These are phyloP conservation scores for Suillus spraguei DNA, from an alignment of 768 basidiomycete species.

Conservation along the genomic window DNA sequence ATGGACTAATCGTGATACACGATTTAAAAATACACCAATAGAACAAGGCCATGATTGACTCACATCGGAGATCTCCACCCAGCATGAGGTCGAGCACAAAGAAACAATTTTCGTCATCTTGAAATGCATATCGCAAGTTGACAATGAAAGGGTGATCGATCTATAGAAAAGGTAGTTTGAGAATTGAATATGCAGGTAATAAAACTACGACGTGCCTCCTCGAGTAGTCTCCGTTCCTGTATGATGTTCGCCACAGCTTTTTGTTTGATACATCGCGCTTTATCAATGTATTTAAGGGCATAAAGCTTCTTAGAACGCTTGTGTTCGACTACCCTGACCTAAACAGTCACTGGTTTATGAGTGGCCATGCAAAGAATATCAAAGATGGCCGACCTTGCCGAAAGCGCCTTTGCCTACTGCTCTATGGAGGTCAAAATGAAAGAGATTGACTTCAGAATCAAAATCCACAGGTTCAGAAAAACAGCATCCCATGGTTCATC, in stretches of 20 bases:
- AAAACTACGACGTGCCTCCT: conserved; percentile 65
- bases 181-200: conserved; percentile 14
- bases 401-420: conserved; percentile 98
- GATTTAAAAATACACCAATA: conserved; percentile 1
- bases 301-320: conserved; percentile 90
- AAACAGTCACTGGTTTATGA: conserved; percentile 14
- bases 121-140: conserved; percentile 93
- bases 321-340: conserved; percentile 98
- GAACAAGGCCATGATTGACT: conserved; percentile 34
- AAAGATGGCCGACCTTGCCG: conserved; percentile 72
- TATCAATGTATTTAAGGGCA: conserved; percentile 98
- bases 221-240: conserved; percentile 88
- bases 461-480: conserved; percentile 84
- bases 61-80: conserved; percentile 91
- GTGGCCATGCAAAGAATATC: conserved; percentile 7
- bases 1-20: conserved; percentile 59
- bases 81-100: conserved; percentile 97
- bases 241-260: conserved; percentile 92
- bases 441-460: conserved; percentile 83
- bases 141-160: conserved; percentile 90
- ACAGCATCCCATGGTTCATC: conserved; percentile 57
- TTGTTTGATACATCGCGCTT: conserved; percentile 87
- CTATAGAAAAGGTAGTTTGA: conserved; percentile 36
- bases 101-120: conserved; percentile 97
- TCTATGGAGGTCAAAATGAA: conserved; percentile 95